These are phyloP conservation scores for Globisporangium lucens DNA, from an alignment of 352 stramenopile genomes.

Conservation along the genomic window DNA sequence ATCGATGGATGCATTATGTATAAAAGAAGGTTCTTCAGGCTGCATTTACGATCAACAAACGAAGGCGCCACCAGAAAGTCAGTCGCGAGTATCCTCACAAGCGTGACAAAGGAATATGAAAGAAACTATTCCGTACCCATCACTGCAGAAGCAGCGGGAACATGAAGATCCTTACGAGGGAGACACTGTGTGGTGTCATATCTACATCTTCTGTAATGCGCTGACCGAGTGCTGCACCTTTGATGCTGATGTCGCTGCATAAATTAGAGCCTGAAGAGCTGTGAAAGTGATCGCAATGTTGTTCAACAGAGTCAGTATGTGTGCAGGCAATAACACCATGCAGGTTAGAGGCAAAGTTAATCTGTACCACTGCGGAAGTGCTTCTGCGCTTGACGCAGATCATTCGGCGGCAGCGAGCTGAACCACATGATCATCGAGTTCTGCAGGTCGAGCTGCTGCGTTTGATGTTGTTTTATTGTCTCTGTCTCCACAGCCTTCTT, in stretches of 20 bases:
- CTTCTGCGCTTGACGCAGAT: conserved; percentile 61
- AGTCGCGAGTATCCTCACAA: too few species aligned
- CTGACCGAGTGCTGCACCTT: conserved; percentile 29
- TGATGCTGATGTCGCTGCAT: conserved; percentile 24
- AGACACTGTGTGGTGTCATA: background rate
- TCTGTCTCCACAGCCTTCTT: background rate
- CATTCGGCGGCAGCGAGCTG: conserved; percentile 61
- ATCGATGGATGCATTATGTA: background rate
- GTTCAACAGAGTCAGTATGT: background rate
- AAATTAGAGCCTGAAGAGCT: conserved; percentile 39
- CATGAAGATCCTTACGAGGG: too few species aligned
- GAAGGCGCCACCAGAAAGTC: too few species aligned
- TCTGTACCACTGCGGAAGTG: conserved; percentile 52
- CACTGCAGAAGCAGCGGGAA: too few species aligned
- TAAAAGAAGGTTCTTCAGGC: background rate
- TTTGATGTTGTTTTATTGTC: background rate
- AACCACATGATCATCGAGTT: conserved; percentile 61
- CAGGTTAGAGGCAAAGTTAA: background rate
- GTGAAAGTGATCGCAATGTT: background rate
- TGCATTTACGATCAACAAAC: too few species aligned
- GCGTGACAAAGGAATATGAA: too few species aligned
- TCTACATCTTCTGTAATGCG: background rate
- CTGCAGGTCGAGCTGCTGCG: conserved; percentile 9
- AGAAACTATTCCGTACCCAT: too few species aligned
- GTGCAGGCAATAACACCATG: background rate